Evolutionary conservation across 495 filamentous ascomycete species (phyloP).

Genomic region (Trichoderma orchidacearum): DNA sequence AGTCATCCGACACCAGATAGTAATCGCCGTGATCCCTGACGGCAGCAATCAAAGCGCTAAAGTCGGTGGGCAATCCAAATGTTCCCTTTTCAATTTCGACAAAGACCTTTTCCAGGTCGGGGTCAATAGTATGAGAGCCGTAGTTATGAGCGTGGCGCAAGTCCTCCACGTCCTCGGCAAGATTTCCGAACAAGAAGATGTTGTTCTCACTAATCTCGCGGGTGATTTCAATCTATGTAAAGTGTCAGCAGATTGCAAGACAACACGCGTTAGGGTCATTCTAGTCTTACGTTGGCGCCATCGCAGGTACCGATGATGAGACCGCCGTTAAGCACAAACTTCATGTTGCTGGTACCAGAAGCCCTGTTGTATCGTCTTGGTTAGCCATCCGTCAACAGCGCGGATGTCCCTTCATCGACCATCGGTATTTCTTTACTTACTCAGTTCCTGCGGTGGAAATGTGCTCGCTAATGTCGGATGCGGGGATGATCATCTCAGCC

Average conservation of each 20-base stretch:
- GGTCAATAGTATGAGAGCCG: constrained; percentile 62
- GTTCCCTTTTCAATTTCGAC: constrained; percentile 58
- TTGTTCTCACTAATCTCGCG: constrained; percentile 91
- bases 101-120: constrained; percentile 66
- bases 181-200: constrained; percentile 96
- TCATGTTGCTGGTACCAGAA: constrained; percentile 74
- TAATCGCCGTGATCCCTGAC: constrained; percentile 92
- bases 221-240: constrained; percentile 78
- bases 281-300: constrained; percentile 71
- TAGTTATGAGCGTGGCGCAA: constrained; percentile 86
- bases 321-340: constrained; percentile 94
- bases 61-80: constrained; percentile 66
- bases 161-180: constrained; percentile 94
- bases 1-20: constrained; percentile 95
- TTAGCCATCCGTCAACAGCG: constrained; percentile 5
- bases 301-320: constrained; percentile 97
- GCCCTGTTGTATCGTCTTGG: constrained; percentile 18
- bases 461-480: constrained; percentile 93
- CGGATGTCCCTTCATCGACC: too few species aligned
- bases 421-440: constrained; percentile 28
- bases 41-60: constrained; percentile 65
- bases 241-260: constrained; percentile 3
- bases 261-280: background rate
- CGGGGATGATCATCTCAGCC: constrained; percentile 89
- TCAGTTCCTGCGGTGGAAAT: constrained; percentile 98